Evolutionary conservation across 148 eudicot species (phyloP), one percentile per base, ranked within the genome.

Genomic region (Rhododendron ferrugineum): DNA sequence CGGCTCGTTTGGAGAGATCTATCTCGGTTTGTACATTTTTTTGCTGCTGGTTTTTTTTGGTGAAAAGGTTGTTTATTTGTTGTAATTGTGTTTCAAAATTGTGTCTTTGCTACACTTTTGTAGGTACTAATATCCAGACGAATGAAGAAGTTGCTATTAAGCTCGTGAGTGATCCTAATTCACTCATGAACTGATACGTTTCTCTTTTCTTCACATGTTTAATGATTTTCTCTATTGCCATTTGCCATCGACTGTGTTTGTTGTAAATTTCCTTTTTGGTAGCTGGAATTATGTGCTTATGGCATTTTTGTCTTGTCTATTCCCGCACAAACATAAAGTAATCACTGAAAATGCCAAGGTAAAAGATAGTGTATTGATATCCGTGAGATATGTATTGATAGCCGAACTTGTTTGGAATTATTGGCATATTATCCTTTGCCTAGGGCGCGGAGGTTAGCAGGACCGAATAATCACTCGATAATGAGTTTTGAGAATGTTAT

Each of bases 71-170:
- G 50, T 82, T 52, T 40, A 22, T 47, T 60, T 32, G 2, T 42
- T 2, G 5, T 34, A 40, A 64, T 58, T 83, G n/a, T 82, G 18
- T 83, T 64, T 49, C 6, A 47, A 26, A 23, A 16, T 83, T 64
- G 49, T 32, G n/a, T 40, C 42, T 64, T 16, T 81, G 32, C 66
- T 64, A 1, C 50, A 22, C 54, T 52, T 87, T 82, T 84, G 79
- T 83, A 94, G 97, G 97, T 85, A 92, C 97, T 54, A 92, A 94
- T 90, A 86, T 94, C 50, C 95, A 93, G 86, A 93, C 97, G 15
- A 94, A 92, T 84, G 96, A 93, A 85, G 93, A 93, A 86, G 94
- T 93, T 66, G 96, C 94, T 80, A 92, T 93, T 79, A 93, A 94
- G 92, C 95, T 94, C 83, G 97, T 94, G 87, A 94, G 95, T 91